Evolutionary conservation across 129 eudicot genomes (phyloP).

Genomic region (Gnaphalium uliginosum): DNA sequence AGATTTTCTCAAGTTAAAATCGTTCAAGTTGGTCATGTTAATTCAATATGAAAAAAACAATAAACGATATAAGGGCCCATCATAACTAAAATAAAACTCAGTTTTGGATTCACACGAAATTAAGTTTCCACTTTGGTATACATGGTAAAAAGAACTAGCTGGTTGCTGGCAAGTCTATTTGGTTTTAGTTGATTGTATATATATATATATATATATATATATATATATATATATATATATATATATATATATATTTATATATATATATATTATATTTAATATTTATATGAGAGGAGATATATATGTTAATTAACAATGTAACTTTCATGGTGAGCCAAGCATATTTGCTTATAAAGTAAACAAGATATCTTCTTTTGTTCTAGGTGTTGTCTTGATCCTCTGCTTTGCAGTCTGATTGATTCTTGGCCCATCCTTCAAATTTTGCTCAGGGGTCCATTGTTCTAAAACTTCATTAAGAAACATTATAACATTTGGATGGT

Average conservation of each 20-base stretch:
- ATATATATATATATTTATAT: too few species aligned
- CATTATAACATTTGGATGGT: background rate
- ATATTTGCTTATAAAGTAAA: constrained; percentile 20
- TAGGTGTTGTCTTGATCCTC: constrained; percentile 29
- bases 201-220: too few species aligned
- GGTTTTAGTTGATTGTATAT: too few species aligned
- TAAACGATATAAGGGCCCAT: background rate
- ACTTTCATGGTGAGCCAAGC: constrained; percentile 27
- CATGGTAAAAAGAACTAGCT: background rate
- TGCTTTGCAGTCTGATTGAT: constrained; percentile 30
- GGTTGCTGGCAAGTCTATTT: too few species aligned
- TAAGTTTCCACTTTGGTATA: background rate
- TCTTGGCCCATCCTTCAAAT: constrained; percentile 19
- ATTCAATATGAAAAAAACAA: background rate
- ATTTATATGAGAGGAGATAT: background rate
- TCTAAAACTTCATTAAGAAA: constrained; percentile 13
- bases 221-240: too few species aligned
- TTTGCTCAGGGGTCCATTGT: constrained; percentile 23
- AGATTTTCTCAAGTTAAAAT: too few species aligned
- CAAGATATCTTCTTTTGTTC: constrained; percentile 24
- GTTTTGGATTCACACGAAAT: constrained; percentile 3
- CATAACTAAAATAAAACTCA: background rate
- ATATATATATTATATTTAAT: too few species aligned
- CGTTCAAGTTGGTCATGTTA: too few species aligned
- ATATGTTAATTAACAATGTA: background rate